A percentile compares a stretch with the other conserved stretches of the same genome.
Conservation (phyloP, 164 flowering plant genomes). For the Kingdonia uniflora region DNA sequence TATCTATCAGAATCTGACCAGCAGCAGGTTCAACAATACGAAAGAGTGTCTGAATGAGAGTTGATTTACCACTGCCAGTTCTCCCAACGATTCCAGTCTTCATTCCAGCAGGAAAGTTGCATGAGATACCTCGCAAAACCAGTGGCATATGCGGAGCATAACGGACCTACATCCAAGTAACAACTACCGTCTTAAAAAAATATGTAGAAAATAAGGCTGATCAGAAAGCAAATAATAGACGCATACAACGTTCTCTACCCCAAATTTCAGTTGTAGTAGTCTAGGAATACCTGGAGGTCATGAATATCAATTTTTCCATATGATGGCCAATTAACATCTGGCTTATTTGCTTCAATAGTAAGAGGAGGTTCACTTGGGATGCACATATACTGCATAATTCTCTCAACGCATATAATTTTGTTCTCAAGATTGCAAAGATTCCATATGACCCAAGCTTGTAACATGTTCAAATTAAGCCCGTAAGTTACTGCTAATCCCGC, state of each 20-base stretch:
- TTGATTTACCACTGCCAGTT: slow-evolving; percentile 82
- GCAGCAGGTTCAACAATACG: slow-evolving; percentile 66
- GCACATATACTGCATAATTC: slow-evolving; percentile 19
- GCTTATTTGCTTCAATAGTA: slow-evolving; percentile 17
- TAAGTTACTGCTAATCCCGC: slow-evolving; percentile 46
- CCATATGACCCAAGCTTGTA: slow-evolving; percentile 26
- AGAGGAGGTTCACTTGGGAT: slow-evolving; percentile 23
- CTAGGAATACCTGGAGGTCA: slow-evolving; percentile 15
- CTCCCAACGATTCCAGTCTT: slow-evolving; percentile 81
- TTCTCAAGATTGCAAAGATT: slow-evolving; percentile 34
- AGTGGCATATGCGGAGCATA: slow-evolving; percentile 24
- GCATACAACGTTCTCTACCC: too few species aligned
- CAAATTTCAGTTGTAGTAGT: too few species aligned
- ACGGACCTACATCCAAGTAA: not conserved
- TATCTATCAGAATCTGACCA: slow-evolving; percentile 59
- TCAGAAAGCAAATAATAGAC: not conserved
- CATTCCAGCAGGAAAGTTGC: slow-evolving; percentile 65
- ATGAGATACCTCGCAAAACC: slow-evolving; percentile 58
- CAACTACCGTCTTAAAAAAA: too few species aligned
- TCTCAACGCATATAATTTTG: slow-evolving; percentile 35
- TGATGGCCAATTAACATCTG: slow-evolving; percentile 13
- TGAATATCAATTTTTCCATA: slow-evolving; percentile 17
- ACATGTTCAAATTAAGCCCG: slow-evolving; percentile 36
- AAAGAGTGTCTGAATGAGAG: slow-evolving; percentile 60
- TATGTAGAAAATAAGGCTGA: too few species aligned